Evolutionary conservation across 1,139 yeast genomes (phyloP), one percentile per base, ranked within the genome.

Genomic region (Candida sp.): DNA sequence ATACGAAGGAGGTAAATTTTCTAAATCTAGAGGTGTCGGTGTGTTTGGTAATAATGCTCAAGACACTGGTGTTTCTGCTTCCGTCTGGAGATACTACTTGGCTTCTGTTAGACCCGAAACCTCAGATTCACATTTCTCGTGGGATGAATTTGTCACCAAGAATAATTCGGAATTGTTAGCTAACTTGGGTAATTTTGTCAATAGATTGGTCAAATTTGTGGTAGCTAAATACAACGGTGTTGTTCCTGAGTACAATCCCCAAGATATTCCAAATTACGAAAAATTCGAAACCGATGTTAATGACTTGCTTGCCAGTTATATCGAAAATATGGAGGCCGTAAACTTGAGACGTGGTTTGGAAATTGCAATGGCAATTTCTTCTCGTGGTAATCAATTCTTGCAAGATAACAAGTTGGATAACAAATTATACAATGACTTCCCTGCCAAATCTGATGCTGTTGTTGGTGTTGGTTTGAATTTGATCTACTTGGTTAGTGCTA

Each of bases 21-120:
- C 98, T 48, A 93, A 93, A 70, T 88, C 97, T 23, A 83, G 99
- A 70, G 95, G 95, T 53, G 80, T 93, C 48, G 99, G 99, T 66
- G 99, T 93, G 25, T 93, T 93, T 61, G 99, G 99, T 60, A 91
- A 93, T 71, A 90, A 89, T 62, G 99, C 99, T 35, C 83, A 89
- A 68, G 97, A 87, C 35, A 87, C 95, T 35, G 97, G 97, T 34
- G 68, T 93, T 33, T 75, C 96, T 2, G 82, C 98, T 37, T 85
- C 96, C 34, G 97, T 93, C 38, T 93, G 99, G 99, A 84, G 99
- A 77, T 93, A 91, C 68, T 95, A 93, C 68, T 77, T 93, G 63
- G 85, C 96, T 3, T 80, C 91, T 38, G 82, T 91, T 35, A 84
- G 99, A 65, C 99, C 99, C 23, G 99, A 93, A 73, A 75, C 90